Base-by-base conservation (phyloP, 495 filamentous ascomycete genomes). In the Hypoxylon fuscum region DNA sequence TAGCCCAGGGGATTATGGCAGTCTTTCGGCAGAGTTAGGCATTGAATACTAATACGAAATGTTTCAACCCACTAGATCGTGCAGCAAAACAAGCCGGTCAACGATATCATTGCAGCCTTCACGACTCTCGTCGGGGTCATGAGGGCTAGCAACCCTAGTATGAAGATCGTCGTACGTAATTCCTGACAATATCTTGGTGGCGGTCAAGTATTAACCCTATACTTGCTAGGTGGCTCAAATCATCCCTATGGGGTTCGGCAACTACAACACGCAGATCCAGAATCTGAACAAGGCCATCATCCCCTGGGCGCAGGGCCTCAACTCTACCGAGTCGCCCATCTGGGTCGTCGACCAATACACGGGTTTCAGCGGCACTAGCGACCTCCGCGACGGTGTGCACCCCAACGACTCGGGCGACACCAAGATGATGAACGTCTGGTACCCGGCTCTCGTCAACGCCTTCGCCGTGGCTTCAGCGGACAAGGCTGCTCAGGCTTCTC, bases 331-430 rank as follows among this genome's bases (percentile, higher is more conserved):
- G 20, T 81, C 79, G 6, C 81, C 81, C 12, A 81, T 84, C 61
- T 78, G 72, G 72, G 75, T 83, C 1, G 81, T 83, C 3, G 79
- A 84, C 55, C 76, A 79, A 50, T 81, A 74, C 57, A 79, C 78
- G 3, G 79, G 79, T 15, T 81, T 79, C 62, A 69, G 59, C 45
- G 64, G 57, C 9, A 49, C 53, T 6, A 62, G 56, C 18, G 79
- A 81, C 61, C 54, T 78, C 12, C 69, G 74, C 12, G 81, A 83
- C 66, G 81, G 81, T 17, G 66, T 83, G 21, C 81, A 83, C 61
- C 79, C 81, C 15, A 81, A 79, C 58, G 67, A 64, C 40, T 46
- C 68, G 2, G 80, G 80, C 1, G 78, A 82, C 49, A 68, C 44
- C 31, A 81, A 81, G 73, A 81, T 81, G 75, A 47, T 66, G 46